A percentile compares a stretch with the other conserved stretches of the same genome.
Evolutionary conservation across 768 basidiomycete genomes (phyloP).

Genomic region (Psilocybe subaeruginosa): DNA sequence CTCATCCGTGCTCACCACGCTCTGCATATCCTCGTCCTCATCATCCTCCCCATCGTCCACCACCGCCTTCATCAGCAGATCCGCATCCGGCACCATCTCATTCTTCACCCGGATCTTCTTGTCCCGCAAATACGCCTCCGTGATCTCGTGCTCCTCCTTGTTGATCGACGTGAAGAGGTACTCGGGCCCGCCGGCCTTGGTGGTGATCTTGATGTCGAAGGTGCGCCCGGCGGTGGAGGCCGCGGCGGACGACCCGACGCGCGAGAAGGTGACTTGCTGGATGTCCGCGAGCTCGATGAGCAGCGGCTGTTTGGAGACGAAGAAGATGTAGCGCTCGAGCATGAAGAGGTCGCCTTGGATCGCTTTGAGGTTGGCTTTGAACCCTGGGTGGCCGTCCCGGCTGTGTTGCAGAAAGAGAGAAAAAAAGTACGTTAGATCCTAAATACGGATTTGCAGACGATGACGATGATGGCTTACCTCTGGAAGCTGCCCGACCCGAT

Average conservation of each 20-base stretch:
- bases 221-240: conserved; percentile 84
- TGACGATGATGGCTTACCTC: conserved; percentile 47
- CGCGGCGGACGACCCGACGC: conserved; percentile 79
- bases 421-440: too few relatives aligned
- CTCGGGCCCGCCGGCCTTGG: conserved; percentile 76
- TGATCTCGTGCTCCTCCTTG: conserved; percentile 91
- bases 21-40: conserved; percentile 84
- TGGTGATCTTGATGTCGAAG: conserved; percentile 90
- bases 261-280: conserved; percentile 89
- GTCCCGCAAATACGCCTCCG: conserved; percentile 82
- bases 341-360: conserved; percentile 96
- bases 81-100: conserved; percentile 90
- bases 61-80: conserved; percentile 68
- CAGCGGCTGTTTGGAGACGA: conserved; percentile 94
- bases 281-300: conserved; percentile 90
- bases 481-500: conserved; percentile 86
- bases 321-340: conserved; percentile 97
- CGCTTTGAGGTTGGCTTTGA: conserved; percentile 98
- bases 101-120: conserved; percentile 96
- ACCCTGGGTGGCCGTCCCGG: conserved; percentile 88
- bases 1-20: conserved; percentile 68
- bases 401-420: conserved; percentile 36
- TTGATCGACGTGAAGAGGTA: conserved; percentile 92
- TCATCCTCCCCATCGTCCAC: conserved; percentile 65
- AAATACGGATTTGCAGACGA: too few relatives aligned